A percentile compares a stretch with the other conserved stretches of the same genome.
phyloP scores from a whole-genome alignment of 139 green algal species.

The Picochlorum costavermella region DNA sequence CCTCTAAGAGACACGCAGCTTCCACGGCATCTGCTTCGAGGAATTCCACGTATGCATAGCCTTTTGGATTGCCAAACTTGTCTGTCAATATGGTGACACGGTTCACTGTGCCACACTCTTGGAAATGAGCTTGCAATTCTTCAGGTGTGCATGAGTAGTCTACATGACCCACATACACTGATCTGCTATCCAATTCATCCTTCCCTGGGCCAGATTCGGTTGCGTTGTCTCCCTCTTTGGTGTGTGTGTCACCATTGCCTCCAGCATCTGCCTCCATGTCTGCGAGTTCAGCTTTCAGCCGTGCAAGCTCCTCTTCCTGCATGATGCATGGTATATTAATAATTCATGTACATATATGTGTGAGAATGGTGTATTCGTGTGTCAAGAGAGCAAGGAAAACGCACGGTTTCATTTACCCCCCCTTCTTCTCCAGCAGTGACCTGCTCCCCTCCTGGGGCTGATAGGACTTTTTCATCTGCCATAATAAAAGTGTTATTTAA shows the following conservation, averaged over 20 bases:
- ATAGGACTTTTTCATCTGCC: too few relatives aligned
- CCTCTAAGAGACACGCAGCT: slow-evolving; percentile 76
- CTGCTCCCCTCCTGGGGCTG: too few relatives aligned
- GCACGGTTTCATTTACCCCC: too few relatives aligned
- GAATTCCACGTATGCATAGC: slow-evolving; percentile 98
- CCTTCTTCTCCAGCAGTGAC: too few relatives aligned
- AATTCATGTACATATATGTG: not conserved
- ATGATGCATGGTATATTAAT: not conserved
- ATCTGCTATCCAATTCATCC: slow-evolving; percentile 74
- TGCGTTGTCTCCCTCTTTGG: not conserved
- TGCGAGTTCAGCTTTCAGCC: slow-evolving; percentile 74
- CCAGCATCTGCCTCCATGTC: slow-evolving; percentile 87
- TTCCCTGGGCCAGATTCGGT: slow-evolving; percentile 36
- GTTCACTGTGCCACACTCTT: slow-evolving; percentile 94
- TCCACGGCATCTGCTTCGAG: slow-evolving; percentile 87
- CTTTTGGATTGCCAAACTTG: slow-evolving; percentile 88
- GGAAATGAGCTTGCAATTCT: slow-evolving; percentile 83
- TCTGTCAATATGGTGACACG: slow-evolving; percentile 97
- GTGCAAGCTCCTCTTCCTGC: slow-evolving; percentile 59
- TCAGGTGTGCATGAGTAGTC: slow-evolving; percentile 91
- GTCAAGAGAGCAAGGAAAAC: too few relatives aligned
- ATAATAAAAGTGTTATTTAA: too few relatives aligned
- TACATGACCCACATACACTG: slow-evolving; percentile 90
- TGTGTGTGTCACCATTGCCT: not conserved
- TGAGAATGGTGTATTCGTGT: too few relatives aligned